A percentile compares a stretch with the other conserved stretches of the same genome.
These are phyloP conservation scores for Stagonosporopsis chrysanthemi DNA, from an alignment of 2,329 filamentous ascomycete species.

Conservation along the genomic window DNA sequence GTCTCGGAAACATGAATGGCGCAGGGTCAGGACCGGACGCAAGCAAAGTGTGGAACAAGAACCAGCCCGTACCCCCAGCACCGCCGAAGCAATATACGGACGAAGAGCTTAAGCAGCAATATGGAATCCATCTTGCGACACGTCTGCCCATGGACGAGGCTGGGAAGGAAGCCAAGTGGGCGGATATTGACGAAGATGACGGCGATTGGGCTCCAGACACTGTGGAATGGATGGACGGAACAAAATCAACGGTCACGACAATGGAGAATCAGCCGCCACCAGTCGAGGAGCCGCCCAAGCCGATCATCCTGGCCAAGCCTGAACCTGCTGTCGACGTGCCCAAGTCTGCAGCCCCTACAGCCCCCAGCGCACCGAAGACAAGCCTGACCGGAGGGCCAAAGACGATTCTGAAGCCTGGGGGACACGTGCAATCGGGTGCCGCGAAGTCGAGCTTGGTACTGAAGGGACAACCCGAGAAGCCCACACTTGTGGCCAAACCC, in stretches of 20 bases:
- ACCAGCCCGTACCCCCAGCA: conserved; percentile 74
- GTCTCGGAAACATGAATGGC: conserved; percentile 65
- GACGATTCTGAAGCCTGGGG: conserved; percentile 59
- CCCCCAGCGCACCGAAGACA: conserved; percentile 45
- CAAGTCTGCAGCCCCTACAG: conserved; percentile 30
- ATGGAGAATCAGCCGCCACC: conserved; percentile 50
- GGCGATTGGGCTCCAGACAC: conserved; percentile 87
- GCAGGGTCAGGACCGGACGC: conserved; percentile 70
- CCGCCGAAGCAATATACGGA: conserved; percentile 85
- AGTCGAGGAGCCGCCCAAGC: conserved; percentile 37
- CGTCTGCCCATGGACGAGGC: conserved; percentile 77
- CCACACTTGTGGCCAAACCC: conserved; percentile 75
- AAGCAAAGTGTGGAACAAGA: conserved; percentile 87
- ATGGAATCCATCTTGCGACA: conserved; percentile 84
- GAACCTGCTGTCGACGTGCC: conserved; percentile 51
- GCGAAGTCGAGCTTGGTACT: conserved; percentile 65
- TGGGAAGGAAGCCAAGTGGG: conserved; percentile 83
- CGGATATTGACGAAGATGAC: conserved; percentile 87
- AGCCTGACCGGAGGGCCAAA: conserved; percentile 52
- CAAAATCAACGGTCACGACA: conserved; percentile 77
- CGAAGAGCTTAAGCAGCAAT: conserved; percentile 82
- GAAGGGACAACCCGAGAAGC: conserved; percentile 73
- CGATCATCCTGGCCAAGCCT: conserved; percentile 24
- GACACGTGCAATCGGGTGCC: conserved; percentile 42
- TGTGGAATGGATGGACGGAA: conserved; percentile 88